A percentile compares a stretch with the other conserved stretches of the same genome.
Conservation (phyloP, 2,329 filamentous ascomycete species). For the Samsoniella hepiali region DNA sequence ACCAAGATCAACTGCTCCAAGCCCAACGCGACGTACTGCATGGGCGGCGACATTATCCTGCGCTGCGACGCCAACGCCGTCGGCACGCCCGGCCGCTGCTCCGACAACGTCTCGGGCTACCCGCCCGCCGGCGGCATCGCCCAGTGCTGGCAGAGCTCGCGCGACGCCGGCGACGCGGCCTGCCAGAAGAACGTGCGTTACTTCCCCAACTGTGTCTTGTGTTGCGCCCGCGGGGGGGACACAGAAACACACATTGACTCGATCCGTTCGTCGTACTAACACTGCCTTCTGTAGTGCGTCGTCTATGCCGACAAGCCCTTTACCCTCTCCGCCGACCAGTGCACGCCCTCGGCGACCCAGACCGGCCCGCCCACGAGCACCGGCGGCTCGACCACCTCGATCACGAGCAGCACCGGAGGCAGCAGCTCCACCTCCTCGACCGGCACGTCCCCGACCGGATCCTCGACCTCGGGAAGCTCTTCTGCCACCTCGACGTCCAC, state of each 20-base stretch:
- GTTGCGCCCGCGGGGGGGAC: neutral
- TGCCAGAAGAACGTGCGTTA: slow-evolving; percentile 50
- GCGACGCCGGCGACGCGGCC: slow-evolving; percentile 41
- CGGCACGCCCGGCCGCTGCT: slow-evolving; percentile 43
- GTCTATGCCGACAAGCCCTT: slow-evolving; percentile 40
- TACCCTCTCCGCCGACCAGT: slow-evolving; percentile 36
- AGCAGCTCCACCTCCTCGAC: neutral
- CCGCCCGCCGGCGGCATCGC: slow-evolving; percentile 37
- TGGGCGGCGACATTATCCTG: slow-evolving; percentile 46
- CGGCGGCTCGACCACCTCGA: slow-evolving; percentile 9
- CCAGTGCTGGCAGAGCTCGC: slow-evolving; percentile 41
- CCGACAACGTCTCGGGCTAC: slow-evolving; percentile 42
- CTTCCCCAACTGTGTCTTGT: too few relatives aligned
- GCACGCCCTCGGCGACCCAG: slow-evolving; percentile 31
- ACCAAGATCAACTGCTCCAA: slow-evolving; percentile 37
- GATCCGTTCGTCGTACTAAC: neutral
- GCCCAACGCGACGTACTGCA: slow-evolving; percentile 43
- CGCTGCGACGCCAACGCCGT: slow-evolving; percentile 38
- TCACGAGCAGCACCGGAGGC: slow-evolving; percentile 15
- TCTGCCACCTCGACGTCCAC: neutral
- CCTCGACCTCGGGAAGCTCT: neutral
- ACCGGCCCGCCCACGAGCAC: slow-evolving; percentile 10
- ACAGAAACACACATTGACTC: neutral
- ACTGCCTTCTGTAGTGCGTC: slow-evolving; percentile 34
- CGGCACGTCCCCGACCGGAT: slow-evolving; percentile 5